These are phyloP conservation scores for Haematococcus sp. DNA, from an alignment of 139 green algal species.

Conservation along the genomic window DNA sequence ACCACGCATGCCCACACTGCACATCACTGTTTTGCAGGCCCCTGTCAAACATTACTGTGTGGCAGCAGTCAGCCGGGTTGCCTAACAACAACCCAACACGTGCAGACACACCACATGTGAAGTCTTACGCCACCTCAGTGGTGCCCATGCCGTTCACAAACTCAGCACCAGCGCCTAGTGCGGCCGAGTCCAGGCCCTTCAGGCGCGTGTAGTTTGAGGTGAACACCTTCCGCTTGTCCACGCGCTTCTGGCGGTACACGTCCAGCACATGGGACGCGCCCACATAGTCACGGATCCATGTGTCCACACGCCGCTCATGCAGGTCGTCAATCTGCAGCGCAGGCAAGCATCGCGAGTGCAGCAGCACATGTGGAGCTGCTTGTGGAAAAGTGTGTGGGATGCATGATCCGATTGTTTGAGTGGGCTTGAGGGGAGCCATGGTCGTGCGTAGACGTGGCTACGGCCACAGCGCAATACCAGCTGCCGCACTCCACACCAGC, in stretches of 20 bases:
- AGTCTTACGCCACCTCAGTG: no score
- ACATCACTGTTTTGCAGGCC: no score
- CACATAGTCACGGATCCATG: conserved; percentile 58
- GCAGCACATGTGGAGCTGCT: background rate
- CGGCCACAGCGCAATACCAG: no score
- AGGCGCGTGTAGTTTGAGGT: conserved; percentile 53
- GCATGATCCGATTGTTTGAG: no score
- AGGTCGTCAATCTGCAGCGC: conserved; percentile 47
- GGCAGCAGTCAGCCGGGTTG: no score
- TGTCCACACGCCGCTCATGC: conserved; percentile 58
- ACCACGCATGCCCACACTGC: no score
- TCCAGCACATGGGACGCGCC: conserved; percentile 59
- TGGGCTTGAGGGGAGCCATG: background rate
- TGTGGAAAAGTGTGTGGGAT: conserved; percentile 3
- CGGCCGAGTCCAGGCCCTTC: background rate
- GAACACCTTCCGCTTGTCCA: conserved; percentile 68
- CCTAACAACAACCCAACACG: no score
- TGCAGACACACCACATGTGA: no score
- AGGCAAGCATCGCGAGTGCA: background rate
- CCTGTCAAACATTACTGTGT: no score
- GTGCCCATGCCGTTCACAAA: no score
- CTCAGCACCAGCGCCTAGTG: no score
- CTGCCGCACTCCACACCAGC: no score
- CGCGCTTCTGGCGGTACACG: conserved; percentile 58
- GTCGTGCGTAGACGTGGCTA: background rate